These are phyloP conservation scores for Carex parvula DNA, from an alignment of 176 grass and related monocot species.

Conservation along the genomic window DNA sequence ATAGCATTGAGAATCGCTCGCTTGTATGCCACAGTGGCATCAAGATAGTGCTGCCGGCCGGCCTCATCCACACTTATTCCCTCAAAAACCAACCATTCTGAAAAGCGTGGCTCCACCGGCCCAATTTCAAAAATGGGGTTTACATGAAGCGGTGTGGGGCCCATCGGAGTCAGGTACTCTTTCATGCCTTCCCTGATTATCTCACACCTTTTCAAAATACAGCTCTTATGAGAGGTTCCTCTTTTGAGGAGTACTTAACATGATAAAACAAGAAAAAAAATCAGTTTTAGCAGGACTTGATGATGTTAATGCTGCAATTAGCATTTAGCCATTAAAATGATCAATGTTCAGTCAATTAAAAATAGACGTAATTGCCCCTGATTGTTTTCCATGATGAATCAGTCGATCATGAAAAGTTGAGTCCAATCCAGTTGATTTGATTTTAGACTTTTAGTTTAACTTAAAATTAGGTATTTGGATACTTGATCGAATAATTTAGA, in stretches of 20 bases:
- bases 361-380: neutral
- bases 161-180: constrained; percentile 85
- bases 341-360: neutral
- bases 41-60: constrained; percentile 86
- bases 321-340: neutral
- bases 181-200: constrained; percentile 92
- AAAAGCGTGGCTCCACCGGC: constrained; percentile 84
- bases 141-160: constrained; percentile 80
- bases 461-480: neutral
- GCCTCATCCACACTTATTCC: constrained; percentile 95
- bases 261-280: neutral
- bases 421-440: neutral
- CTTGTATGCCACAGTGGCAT: constrained; percentile 84
- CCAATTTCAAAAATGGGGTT: constrained; percentile 96
- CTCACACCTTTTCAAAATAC: constrained; percentile 60
- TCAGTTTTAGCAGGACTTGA: neutral
- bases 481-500: neutral
- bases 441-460: neutral
- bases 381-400: neutral
- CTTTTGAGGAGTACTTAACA: neutral
- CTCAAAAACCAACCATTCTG: constrained; percentile 92
- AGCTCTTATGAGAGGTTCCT: constrained; percentile 2
- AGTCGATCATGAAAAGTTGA: constrained; percentile 1
- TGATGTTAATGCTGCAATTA: neutral
- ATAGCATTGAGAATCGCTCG: constrained; percentile 84